Conservation (phyloP, 331 rosid genomes). For the Telfairia occidentalis region DNA sequence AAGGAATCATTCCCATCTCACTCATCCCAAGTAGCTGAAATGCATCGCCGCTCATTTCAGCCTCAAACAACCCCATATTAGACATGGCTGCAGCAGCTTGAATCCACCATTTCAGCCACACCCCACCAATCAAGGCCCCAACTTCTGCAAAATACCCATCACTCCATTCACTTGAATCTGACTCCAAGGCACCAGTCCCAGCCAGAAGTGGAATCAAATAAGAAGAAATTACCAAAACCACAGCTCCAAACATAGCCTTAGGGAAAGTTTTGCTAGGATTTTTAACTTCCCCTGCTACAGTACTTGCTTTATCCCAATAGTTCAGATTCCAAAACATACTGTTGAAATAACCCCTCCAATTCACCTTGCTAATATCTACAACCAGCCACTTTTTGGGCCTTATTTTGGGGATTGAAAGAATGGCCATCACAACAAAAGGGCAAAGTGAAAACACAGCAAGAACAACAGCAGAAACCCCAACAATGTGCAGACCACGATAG, state of each 20-base stretch:
- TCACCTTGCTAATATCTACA: constrained; percentile 37
- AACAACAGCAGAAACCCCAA: constrained; percentile 63
- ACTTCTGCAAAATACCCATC: constrained; percentile 81
- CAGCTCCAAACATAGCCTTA: constrained; percentile 57
- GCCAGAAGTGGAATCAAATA: constrained; percentile 78
- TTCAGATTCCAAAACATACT: constrained; percentile 76
- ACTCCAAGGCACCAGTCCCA: constrained; percentile 59
- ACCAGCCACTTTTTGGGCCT: constrained; percentile 45
- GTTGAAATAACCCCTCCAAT: constrained; percentile 69
- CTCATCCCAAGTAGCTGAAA: constrained; percentile 87
- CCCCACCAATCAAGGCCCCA: constrained; percentile 63
- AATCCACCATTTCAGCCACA: constrained; percentile 81
- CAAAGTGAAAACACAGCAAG: constrained; percentile 59
- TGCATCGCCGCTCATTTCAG: constrained; percentile 83
- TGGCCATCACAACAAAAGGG: constrained; percentile 44
- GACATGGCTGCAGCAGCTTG: constrained; percentile 80
- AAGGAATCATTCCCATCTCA: constrained; percentile 76
- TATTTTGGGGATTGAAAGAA: constrained; percentile 50
- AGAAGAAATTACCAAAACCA: constrained; percentile 53
- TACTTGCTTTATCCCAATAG: constrained; percentile 87
- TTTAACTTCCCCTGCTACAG: constrained; percentile 77
- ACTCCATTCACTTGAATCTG: constrained; percentile 43
- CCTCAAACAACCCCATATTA: constrained; percentile 78
- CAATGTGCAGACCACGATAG: constrained; percentile 68
- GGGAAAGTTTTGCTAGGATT: constrained; percentile 64